Conservation (phyloP, 306 rosid genomes). For the Lablab purpureus region DNA sequence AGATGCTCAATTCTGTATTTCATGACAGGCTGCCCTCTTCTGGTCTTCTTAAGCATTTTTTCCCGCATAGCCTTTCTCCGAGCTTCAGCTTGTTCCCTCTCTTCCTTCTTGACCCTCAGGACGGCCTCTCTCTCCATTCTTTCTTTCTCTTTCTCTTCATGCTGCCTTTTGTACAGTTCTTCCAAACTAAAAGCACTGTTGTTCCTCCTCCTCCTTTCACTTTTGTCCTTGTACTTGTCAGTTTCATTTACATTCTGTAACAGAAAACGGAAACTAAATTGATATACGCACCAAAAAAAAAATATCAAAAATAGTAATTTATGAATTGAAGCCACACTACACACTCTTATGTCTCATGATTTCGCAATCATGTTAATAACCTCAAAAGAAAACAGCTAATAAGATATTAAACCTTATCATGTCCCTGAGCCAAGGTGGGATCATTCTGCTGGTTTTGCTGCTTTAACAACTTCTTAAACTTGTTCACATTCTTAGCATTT, state of each 20-base stretch:
- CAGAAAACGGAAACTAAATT: slow-evolving; percentile 19
- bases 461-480: slow-evolving; percentile 75
- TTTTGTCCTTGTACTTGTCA: slow-evolving; percentile 37
- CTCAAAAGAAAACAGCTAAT: slow-evolving; percentile 10
- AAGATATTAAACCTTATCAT: slow-evolving; percentile 57
- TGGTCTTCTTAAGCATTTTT: slow-evolving; percentile 76
- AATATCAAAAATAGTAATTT: neutral
- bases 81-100: slow-evolving; percentile 61
- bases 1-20: slow-evolving; percentile 83
- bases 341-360: neutral
- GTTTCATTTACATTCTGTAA: slow-evolving; percentile 59
- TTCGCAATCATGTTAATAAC: neutral
- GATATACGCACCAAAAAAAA: neutral
- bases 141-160: slow-evolving; percentile 67
- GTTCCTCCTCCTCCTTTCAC: slow-evolving; percentile 49
- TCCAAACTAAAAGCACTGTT: slow-evolving; percentile 54
- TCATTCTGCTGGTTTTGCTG: slow-evolving; percentile 53
- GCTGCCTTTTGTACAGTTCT: slow-evolving; percentile 62
- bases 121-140: slow-evolving; percentile 71
- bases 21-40: slow-evolving; percentile 88
- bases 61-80: slow-evolving; percentile 65
- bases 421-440: slow-evolving; percentile 31
- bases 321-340: neutral
- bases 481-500: slow-evolving; percentile 79
- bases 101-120: slow-evolving; percentile 61